Base-by-base conservation (phyloP, 225 moss, liverwort and hornwort species). In the Bryoerythrophyllum caledonicum region DNA sequence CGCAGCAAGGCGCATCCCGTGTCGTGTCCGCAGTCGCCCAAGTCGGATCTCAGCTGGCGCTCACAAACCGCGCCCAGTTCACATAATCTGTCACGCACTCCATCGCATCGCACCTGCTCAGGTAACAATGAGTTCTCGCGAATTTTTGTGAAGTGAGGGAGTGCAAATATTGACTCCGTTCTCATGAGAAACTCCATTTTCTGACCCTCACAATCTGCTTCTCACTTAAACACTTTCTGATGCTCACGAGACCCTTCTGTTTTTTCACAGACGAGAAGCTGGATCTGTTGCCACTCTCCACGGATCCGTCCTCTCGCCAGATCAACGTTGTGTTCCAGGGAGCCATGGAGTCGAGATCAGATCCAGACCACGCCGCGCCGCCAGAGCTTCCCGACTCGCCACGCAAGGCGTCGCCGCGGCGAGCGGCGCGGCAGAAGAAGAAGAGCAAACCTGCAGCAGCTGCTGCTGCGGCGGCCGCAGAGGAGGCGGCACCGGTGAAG, bases 11-110 rank as follows among this genome's bases (percentile, higher is more conserved):
- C 37, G 6, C 26, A 61, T 8, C n/a, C 27, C n/a, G 58, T 28
- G 21, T 60, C 30, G 38, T 21, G 20, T 17, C 76, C 32, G 16
- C 48, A 66, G 51, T 74, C 81, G 54, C 70, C 78, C 9, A 81
- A 11, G 20, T 40, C 71, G 23, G 76, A 53, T 3, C 15, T 51
- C 43, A 74, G 73, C 74, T 81, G 81, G 77, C 84, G 74, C 54
- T 84, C 84, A n/a, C 80, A 80, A 20, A 77, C 84, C 25, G 84
- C 77, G 11, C 80, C 84, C 3, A 74, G 56, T 70, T 84, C 84
- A 8, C 66, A 74, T 19, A 60, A 73, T 58, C 82, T 78, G 32
- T 82, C 82, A 4, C 73, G 78, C 3, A 68, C 72, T 38, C 80
- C 68, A 27, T 83, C 83, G 12, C 63, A 76, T 25, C 84, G 81